Evolutionary conservation across 805 yeast species (phyloP).

Genomic region (Pichia paraexigua): DNA sequence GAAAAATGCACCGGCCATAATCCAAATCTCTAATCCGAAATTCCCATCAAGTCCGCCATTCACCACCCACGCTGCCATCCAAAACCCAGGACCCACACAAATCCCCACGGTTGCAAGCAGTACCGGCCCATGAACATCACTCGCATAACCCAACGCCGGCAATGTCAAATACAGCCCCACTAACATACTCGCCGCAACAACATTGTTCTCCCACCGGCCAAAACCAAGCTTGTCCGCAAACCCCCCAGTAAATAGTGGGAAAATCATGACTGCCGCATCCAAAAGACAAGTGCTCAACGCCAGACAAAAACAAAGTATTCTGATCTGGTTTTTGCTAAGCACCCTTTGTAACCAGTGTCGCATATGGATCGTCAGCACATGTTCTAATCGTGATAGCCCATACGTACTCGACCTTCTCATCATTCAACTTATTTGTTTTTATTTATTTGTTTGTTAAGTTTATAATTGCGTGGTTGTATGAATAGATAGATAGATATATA

Average conservation of each 20-base stretch:
- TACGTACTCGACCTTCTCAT: not conserved
- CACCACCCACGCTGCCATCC: slow-evolving; percentile 35
- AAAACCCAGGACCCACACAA: slow-evolving; percentile 62
- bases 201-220: slow-evolving; percentile 56
- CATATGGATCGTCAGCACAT: slow-evolving; percentile 36
- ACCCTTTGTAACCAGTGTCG: slow-evolving; percentile 35
- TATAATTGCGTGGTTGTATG: too few species aligned
- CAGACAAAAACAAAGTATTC: slow-evolving; percentile 44
- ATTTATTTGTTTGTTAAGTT: too few species aligned
- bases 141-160: slow-evolving; percentile 73
- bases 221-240: slow-evolving; percentile 53
- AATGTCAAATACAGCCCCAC: slow-evolving; percentile 80
- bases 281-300: slow-evolving; percentile 60
- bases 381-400: slow-evolving; percentile 28
- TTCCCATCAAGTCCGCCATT: slow-evolving; percentile 24
- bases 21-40: slow-evolving; percentile 19
- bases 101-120: slow-evolving; percentile 55
- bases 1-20: slow-evolving; percentile 43
- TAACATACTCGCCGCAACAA: slow-evolving; percentile 65
- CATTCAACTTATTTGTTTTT: not conserved
- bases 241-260: slow-evolving; percentile 70
- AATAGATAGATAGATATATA: too few species aligned
- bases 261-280: slow-evolving; percentile 76
- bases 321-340: slow-evolving; percentile 35
- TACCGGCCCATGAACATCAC: slow-evolving; percentile 82